Percentiles rank a stretch among this genome's conserved stretches.
phyloP scores from a whole-genome alignment of 2,329 filamentous ascomycete species.

The Tolypocladium inflatum region DNA sequence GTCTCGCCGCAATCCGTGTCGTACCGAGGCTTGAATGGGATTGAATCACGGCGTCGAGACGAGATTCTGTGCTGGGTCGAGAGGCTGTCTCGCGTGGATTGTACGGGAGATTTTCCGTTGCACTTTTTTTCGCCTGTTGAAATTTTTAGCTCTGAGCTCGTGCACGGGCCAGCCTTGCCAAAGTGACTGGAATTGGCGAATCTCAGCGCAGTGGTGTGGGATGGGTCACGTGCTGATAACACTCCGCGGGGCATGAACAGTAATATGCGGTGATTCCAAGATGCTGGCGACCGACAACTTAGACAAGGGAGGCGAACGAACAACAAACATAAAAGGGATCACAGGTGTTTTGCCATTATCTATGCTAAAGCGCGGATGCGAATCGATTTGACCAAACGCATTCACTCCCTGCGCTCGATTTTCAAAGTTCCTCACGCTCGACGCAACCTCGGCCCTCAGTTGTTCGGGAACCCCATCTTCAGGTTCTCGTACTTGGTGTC shows the following conservation, averaged over 20 bases:
- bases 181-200: neutral
- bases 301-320: too few species aligned
- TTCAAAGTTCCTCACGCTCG: neutral
- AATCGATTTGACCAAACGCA: neutral
- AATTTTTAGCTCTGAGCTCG: conserved; percentile 13
- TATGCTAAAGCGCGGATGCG: neutral
- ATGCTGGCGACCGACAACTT: too few species aligned
- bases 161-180: conserved; percentile 9
- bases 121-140: conserved; percentile 10
- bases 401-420: neutral
- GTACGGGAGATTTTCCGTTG: neutral
- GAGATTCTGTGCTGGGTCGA: neutral
- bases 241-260: conserved; percentile 1
- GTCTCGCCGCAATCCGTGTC: conserved; percentile 16
- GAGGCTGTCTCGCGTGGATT: conserved; percentile 2
- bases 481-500: conserved; percentile 64
- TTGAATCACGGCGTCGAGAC: conserved; percentile 2
- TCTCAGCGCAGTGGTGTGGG: conserved; percentile 4
- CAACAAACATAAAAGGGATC: neutral
- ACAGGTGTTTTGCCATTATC: neutral
- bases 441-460: conserved; percentile 14
- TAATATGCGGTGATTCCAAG: neutral
- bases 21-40: conserved; percentile 1
- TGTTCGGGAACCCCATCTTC: conserved; percentile 43
- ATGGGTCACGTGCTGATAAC: conserved; percentile 10